Evolutionary conservation across 164 flowering plant species (phyloP), one percentile per base, ranked within the genome.

Genomic region (Santalum album): DNA sequence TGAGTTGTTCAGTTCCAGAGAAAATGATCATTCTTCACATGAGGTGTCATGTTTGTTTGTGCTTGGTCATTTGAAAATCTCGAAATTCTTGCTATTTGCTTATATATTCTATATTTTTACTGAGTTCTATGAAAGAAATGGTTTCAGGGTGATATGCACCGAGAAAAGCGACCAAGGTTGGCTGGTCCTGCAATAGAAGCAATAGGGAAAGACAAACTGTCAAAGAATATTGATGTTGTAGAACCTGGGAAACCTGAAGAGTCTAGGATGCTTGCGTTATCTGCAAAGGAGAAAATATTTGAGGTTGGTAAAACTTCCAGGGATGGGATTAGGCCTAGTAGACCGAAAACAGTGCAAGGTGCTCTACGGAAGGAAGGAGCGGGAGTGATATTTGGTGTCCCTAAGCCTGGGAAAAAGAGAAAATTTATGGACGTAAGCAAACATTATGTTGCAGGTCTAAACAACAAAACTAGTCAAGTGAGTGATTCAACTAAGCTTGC

Each of bases 351-450:
- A 25, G 65, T 64, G 49, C 72, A 86, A 48, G 71, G 82, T 66
- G 88, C 84, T 36, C 55, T 80, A 54, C 84, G 75, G 70, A 86
- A 77, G 69, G 92, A 76, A 72, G 92, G 89, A 55, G 79, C 96
- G 7, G 73, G 72, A 73, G 84, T 82, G 55, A 60, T 89, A 63
- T 78, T 81, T 72, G 97, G 99, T 40, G 78, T 90, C 63, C 97
- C 99, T 7, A 90, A 82, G 69, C 97, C 97, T 49, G 99, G 97
- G 46, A 94, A 84, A 75, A 94, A 84, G 67, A 76, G 85, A 59
- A 94, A 94, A 59, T 87, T 94, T 60, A 86, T 94, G 99, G 99
- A 90, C 16, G 99, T 90, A 5, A 87, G 99, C 81, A 87, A 86
- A 68, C 96, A 94, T 57, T 82, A 77, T 72, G 81, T 75, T 65